These are phyloP conservation scores for Hydrangea macrophylla DNA, from an alignment of 148 eudicot species.

Conservation along the genomic window DNA sequence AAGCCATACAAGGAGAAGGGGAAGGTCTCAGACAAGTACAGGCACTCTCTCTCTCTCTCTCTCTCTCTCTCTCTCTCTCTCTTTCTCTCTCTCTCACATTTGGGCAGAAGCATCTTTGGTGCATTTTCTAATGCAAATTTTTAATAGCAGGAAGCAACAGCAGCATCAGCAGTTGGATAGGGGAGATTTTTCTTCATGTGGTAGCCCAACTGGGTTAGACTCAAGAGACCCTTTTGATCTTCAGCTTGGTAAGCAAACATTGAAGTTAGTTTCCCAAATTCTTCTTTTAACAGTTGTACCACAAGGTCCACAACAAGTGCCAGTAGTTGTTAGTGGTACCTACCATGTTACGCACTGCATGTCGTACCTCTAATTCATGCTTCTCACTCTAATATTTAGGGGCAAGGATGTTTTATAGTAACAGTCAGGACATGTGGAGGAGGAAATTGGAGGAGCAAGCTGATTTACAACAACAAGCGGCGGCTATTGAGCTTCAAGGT, in stretches of 20 bases:
- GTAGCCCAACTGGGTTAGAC: conserved; percentile 62
- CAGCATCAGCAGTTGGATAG: conserved; percentile 43
- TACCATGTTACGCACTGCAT: too few species aligned
- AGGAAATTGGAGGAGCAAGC: conserved; percentile 72
- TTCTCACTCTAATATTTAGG: conserved; percentile 24
- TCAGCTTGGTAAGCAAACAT: conserved; percentile 60
- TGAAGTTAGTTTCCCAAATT: too few species aligned
- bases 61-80: not conserved
- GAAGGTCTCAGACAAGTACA: conserved; percentile 21
- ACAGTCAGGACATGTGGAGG: conserved; percentile 63
- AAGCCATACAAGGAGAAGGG: conserved; percentile 17
- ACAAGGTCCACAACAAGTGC: too few species aligned
- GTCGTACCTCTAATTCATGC: not conserved
- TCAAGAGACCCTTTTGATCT: conserved; percentile 66
- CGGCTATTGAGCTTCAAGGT: conserved; percentile 62
- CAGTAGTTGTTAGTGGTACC: too few species aligned
- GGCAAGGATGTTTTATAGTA: conserved; percentile 48
- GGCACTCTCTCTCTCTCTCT: not conserved
- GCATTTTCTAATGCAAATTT: not conserved
- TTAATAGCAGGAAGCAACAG: conserved; percentile 42
- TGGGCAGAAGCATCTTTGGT: too few species aligned
- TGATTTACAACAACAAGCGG: conserved; percentile 63
- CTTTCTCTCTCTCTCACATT: too few species aligned
- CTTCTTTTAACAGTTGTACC: too few species aligned
- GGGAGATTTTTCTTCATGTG: conserved; percentile 51